phyloP scores from a whole-genome alignment of 495 filamentous ascomycete species.

The Symbiotaphrina buchneri region DNA sequence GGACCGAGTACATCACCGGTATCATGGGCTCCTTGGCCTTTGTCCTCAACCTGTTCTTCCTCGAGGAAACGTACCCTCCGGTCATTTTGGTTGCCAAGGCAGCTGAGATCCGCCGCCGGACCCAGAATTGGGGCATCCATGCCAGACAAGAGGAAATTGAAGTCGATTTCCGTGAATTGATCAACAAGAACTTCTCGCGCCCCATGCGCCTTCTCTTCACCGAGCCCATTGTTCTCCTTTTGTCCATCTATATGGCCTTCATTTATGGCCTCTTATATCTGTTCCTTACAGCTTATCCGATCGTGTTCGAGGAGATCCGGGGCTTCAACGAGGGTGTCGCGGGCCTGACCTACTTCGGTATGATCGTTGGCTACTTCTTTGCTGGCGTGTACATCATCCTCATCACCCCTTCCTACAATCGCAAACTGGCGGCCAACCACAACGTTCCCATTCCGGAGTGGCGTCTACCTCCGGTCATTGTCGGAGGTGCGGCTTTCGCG shows the following conservation, averaged over 20 bases:
- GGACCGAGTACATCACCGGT: slow-evolving; percentile 52
- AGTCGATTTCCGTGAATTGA: slow-evolving; percentile 53
- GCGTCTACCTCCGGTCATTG: slow-evolving; percentile 60
- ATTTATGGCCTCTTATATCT: slow-evolving; percentile 22
- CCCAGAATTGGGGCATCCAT: slow-evolving; percentile 84
- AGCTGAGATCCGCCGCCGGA: slow-evolving; percentile 51
- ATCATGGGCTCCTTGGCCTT: slow-evolving; percentile 67
- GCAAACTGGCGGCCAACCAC: slow-evolving; percentile 49
- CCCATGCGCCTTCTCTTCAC: slow-evolving; percentile 57
- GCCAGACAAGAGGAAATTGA: slow-evolving; percentile 88
- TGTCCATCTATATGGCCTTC: slow-evolving; percentile 57
- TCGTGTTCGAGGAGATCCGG: slow-evolving; percentile 18
- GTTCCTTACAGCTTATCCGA: slow-evolving; percentile 20
- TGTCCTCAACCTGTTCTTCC: slow-evolving; percentile 42
- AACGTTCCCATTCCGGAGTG: slow-evolving; percentile 64
- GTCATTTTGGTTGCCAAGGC: slow-evolving; percentile 61
- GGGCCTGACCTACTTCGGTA: slow-evolving; percentile 20
- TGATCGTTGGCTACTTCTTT: slow-evolving; percentile 19
- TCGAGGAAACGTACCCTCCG: slow-evolving; percentile 69
- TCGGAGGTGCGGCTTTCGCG: slow-evolving; percentile 52
- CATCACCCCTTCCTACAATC: slow-evolving; percentile 15
- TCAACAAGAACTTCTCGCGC: slow-evolving; percentile 66
- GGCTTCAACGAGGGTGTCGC: slow-evolving; percentile 16
- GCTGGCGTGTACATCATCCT: slow-evolving; percentile 14
- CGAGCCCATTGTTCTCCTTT: slow-evolving; percentile 55